Evolutionary conservation across 2,329 filamentous ascomycete genomes (phyloP).

Genomic region (Sporothrix mexicana): DNA sequence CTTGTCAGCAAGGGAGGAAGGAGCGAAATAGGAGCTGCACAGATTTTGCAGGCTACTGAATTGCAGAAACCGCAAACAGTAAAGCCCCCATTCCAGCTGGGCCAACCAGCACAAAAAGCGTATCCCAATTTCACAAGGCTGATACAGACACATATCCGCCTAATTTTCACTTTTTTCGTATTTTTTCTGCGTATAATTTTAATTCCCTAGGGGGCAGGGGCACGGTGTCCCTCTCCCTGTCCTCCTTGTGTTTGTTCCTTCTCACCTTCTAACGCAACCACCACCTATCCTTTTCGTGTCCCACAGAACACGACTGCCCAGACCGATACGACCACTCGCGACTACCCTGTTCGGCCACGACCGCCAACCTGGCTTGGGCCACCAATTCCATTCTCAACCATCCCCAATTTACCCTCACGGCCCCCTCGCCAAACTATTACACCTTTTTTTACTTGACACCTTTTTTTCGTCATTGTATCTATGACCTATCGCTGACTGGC

Average conservation of each 20-base stretch:
- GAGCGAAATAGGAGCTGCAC: neutral
- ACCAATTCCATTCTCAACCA: slow-evolving; percentile 23
- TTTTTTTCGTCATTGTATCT: neutral
- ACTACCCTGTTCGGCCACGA: neutral
- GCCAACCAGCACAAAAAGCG: slow-evolving; percentile 29
- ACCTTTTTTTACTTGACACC: neutral
- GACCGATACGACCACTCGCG: neutral
- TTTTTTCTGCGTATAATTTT: slow-evolving; percentile 26
- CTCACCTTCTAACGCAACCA: neutral
- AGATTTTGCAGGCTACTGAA: neutral
- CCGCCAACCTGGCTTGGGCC: slow-evolving; percentile 8
- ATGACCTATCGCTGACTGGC: neutral
- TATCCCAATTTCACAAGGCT: slow-evolving; percentile 40
- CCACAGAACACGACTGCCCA: slow-evolving; percentile 32
- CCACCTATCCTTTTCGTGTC: slow-evolving; percentile 34
- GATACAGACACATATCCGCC: slow-evolving; percentile 36
- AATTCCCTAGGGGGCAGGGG: slow-evolving; percentile 3
- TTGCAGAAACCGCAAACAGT: neutral
- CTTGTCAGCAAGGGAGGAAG: slow-evolving; percentile 1
- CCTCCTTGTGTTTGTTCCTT: neutral
- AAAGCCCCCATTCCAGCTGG: slow-evolving; percentile 9
- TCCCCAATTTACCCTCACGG: slow-evolving; percentile 31
- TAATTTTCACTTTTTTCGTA: slow-evolving; percentile 34
- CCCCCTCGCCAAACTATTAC: slow-evolving; percentile 14
- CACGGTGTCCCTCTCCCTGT: slow-evolving; percentile 9